A percentile compares a stretch with the other conserved stretches of the same genome.
These are phyloP conservation scores for Fusarium continuum DNA, from an alignment of 2,329 filamentous ascomycete species.

Conservation along the genomic window DNA sequence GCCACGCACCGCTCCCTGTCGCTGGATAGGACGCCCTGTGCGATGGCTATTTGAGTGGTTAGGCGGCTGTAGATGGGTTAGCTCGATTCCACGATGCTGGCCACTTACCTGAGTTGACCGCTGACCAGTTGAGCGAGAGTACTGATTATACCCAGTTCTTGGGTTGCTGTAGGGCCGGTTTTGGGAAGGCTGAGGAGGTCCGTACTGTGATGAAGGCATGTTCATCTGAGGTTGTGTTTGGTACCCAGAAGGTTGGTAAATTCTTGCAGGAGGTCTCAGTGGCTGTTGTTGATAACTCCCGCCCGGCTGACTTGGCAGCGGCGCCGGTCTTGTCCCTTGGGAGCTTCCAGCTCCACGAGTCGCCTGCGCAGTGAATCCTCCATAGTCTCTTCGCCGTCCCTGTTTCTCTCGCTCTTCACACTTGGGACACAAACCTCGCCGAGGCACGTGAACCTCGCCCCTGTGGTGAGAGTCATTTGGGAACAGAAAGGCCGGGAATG, in stretches of 20 bases:
- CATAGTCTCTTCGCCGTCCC: not conserved
- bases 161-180: not conserved
- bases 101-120: conserved; percentile 4
- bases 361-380: not conserved
- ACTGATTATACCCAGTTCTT: not conserved
- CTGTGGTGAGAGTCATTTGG: not conserved
- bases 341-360: not conserved
- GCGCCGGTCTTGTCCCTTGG: not conserved
- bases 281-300: not conserved
- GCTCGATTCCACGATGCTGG: not conserved
- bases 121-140: not conserved
- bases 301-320: not conserved
- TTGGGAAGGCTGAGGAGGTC: not conserved
- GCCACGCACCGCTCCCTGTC: not conserved
- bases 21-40: not conserved
- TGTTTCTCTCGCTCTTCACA: not conserved
- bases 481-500: not conserved
- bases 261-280: not conserved
- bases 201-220: not conserved
- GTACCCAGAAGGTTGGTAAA: not conserved
- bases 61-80: conserved; percentile 2
- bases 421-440: not conserved
- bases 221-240: not conserved
- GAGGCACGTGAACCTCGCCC: not conserved
- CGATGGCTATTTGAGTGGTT: not conserved